A percentile compares a stretch with the other conserved stretches of the same genome.
Conservation (phyloP, 495 filamentous ascomycete species). For the Aspergillus campestris region DNA sequence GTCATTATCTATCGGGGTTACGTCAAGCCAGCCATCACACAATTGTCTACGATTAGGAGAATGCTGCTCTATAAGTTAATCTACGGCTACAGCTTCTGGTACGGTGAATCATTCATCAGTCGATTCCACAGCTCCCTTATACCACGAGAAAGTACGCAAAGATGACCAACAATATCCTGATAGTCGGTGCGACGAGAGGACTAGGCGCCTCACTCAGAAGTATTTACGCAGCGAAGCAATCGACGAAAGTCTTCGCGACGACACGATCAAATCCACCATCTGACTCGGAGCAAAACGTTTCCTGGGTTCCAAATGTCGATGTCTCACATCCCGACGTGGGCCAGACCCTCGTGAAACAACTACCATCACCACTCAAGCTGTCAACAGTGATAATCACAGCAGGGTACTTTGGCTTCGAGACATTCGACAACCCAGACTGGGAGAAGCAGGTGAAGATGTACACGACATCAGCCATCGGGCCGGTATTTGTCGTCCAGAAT, state of each 20-base stretch:
- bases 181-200: constrained; percentile 60
- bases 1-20: constrained; percentile 8
- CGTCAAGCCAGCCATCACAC: constrained; percentile 1
- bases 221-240: constrained; percentile 44
- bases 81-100: background rate
- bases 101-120: background rate
- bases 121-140: background rate
- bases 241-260: constrained; percentile 50
- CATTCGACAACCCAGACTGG: constrained; percentile 54
- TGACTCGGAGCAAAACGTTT: constrained; percentile 27
- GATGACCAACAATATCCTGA: constrained; percentile 41
- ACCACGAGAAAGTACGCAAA: background rate
- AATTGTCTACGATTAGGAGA: no score
- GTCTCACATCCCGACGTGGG: constrained; percentile 49
- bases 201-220: constrained; percentile 54
- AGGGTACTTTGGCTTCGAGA: constrained; percentile 59
- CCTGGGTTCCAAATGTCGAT: constrained; percentile 46
- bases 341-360: constrained; percentile 33
- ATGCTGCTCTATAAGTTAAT: background rate
- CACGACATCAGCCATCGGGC: constrained; percentile 56
- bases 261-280: constrained; percentile 35
- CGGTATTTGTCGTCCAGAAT: constrained; percentile 55
- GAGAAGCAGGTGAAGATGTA: constrained; percentile 63
- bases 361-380: constrained; percentile 35
- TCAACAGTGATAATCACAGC: constrained; percentile 57